Evolutionary conservation across 306 rosid genomes (phyloP), one percentile per base, ranked within the genome.

Genomic region (Prunus dulcis): DNA sequence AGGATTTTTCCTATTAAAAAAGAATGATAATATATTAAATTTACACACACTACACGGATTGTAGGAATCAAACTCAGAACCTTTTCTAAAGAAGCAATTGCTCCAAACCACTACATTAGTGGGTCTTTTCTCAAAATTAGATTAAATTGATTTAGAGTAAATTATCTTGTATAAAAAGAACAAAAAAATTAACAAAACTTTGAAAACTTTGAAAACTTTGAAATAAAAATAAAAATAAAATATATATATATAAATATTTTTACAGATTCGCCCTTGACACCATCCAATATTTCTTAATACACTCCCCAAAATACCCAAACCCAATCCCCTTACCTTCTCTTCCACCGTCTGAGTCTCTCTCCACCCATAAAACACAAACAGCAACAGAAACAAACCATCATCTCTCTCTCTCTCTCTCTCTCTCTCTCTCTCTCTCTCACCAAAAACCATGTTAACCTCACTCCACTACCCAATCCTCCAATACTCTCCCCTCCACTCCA

Each of bases 391-490:
- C 19, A n/a, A 45, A 2, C 43, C 22, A 0, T 14, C 10, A 15
- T 38, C 45, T 41, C 28, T 2, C 27, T 8, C 28, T 25, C 20
- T 25, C 62, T 3, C 32, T 28, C 30, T 4, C 38, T 32, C 38
- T 25, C 62, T 3, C 32, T 28, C 30, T 4, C 38, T 32, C 38
- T 32, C 25, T 2, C 62, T 25, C 20, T 15, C 64, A 4, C 19
- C 64, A 25, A 25, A 22, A 25, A 41, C 76, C 76, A 34, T 56
- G 76, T 72, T 72, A 22, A 71, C 65, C 20, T 57, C 77, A 11
- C 68, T 73, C 46, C 55, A 5, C 67, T 23, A 41, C 76, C 55
- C 67, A 51, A 27, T 27, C 74, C 74, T 70, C 74, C 74, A 51
- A 61, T 10, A 14, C 45, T 14, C 22, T 7, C 3, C 58, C 23